Evolutionary conservation across 2,329 filamentous ascomycete genomes (phyloP).

Genomic region (Neoascochyta sp.): DNA sequence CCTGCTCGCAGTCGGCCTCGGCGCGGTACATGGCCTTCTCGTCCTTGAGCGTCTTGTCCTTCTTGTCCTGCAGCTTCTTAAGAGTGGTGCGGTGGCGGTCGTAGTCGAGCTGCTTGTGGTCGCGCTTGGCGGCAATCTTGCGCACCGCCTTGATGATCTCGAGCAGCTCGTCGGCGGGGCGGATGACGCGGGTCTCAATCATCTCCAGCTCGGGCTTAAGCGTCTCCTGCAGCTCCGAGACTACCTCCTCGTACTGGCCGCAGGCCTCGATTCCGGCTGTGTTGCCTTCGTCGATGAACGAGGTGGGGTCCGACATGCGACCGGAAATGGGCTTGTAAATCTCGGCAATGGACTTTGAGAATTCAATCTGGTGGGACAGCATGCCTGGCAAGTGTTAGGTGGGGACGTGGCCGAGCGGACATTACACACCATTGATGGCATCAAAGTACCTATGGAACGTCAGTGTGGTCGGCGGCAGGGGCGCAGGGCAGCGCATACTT

Average conservation of each 20-base stretch:
- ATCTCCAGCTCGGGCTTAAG: constrained; percentile 91
- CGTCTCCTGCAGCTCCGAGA: constrained; percentile 83
- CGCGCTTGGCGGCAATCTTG: constrained; percentile 82
- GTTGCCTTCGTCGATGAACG: constrained; percentile 77
- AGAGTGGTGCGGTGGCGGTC: constrained; percentile 77
- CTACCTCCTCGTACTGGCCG: constrained; percentile 91
- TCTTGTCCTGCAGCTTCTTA: constrained; percentile 97
- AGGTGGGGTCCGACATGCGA: constrained; percentile 87
- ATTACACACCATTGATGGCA: constrained; percentile 73
- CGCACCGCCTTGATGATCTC: constrained; percentile 94
- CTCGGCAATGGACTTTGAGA: constrained; percentile 91
- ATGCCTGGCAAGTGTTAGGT: constrained; percentile 58
- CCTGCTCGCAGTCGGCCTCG: constrained; percentile 83
- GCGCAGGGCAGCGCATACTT: constrained; percentile 50
- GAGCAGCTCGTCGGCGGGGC: constrained; percentile 86
- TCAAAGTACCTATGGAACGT: constrained; percentile 67
- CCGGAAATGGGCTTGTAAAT: constrained; percentile 98
- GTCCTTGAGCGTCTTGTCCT: constrained; percentile 92
- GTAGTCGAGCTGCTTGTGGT: constrained; percentile 97
- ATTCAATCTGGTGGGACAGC: constrained; percentile 96
- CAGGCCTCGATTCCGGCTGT: constrained; percentile 90
- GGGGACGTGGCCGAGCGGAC: neutral
- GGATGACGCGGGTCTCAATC: constrained; percentile 89
- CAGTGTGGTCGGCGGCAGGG: constrained; percentile 9
- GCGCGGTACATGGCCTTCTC: constrained; percentile 97